Percentiles rank a stretch among this genome's conserved stretches.
Conservation (phyloP, 441 rosid species). For the Gossypium davidsonii region DNA sequence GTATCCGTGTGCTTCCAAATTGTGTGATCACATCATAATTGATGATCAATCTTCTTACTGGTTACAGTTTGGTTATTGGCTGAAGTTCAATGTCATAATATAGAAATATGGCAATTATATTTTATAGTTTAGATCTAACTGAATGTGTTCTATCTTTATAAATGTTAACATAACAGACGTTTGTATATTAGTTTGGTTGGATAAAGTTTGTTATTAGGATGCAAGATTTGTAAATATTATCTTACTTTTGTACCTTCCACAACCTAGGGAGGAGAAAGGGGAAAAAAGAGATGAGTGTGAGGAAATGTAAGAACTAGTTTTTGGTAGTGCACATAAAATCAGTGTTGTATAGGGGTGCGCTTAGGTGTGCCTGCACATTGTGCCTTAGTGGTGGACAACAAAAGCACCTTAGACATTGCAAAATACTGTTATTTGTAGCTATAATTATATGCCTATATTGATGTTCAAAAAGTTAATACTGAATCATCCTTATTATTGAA, state of each 20-base stretch:
- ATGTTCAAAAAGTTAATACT: background rate
- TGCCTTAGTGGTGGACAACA: background rate
- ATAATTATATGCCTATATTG: background rate
- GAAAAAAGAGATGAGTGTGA: background rate
- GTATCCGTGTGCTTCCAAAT: background rate
- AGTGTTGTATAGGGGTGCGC: background rate
- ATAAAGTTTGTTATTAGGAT: background rate
- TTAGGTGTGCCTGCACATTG: background rate
- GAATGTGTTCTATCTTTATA: background rate
- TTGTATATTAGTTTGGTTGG: background rate
- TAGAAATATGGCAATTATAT: background rate
- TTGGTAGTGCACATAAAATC: background rate
- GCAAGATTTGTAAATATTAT: background rate
- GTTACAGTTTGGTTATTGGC: background rate
- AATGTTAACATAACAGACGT: background rate
- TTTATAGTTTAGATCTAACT: background rate
- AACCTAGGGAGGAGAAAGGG: background rate
- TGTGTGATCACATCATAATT: constrained; percentile 1
- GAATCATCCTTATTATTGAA: background rate
- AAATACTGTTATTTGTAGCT: background rate
- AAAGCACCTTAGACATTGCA: background rate
- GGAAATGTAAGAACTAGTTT: background rate
- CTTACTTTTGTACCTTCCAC: background rate
- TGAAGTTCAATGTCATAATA: background rate
- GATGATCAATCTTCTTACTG: background rate